Evolutionary conservation across 345 rosid genomes (phyloP), one percentile per base, ranked within the genome.

Genomic region (Brassica cretica): DNA sequence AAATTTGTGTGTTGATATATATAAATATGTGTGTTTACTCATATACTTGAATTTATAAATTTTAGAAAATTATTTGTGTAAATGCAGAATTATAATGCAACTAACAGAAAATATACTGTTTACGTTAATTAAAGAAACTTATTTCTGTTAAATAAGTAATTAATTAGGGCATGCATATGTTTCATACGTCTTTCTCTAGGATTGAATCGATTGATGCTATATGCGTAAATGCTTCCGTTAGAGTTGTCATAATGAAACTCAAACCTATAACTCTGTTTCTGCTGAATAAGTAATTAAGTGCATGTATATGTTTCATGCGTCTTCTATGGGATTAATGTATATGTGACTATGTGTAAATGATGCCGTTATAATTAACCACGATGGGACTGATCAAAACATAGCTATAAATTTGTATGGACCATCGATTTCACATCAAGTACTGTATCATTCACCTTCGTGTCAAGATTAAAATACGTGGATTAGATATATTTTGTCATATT

Each of bases 401-500:
- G 11, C 44, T 37, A 37, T 1, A 25, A 41, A 25, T 25, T 41
- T 60, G 30, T 27, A 46, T 58, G 5, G 32, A 27, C 60, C 37
- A 15, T 62, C 68, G 24, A 39, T 72, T 62, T 46, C 46, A 72
- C 10, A 30, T 73, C 18, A 11, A 44, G n/a, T 44, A 6, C 3
- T 62, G 68, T 72, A 62, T 49, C 53, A 16, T 72, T 44, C 60
- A 4, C 30, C 12, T 16, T 41, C 19, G 18, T 61, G 24, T 27
- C 41, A 4, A 24, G 44, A 61, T 16, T 39, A 60, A 60, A 51
- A 61, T 41, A 44, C 58, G 41, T 72, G 29, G 59, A 39, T 6
- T 72, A 25, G 15, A 72, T 25, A 44, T 39, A 5, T 61, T 60
- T 35, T 27, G 49, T 71, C 73, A 70, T 32, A 55, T 12, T 55